Evolutionary conservation across 2,329 filamentous ascomycete genomes (phyloP).

Genomic region (Aschersonia sp.): DNA sequence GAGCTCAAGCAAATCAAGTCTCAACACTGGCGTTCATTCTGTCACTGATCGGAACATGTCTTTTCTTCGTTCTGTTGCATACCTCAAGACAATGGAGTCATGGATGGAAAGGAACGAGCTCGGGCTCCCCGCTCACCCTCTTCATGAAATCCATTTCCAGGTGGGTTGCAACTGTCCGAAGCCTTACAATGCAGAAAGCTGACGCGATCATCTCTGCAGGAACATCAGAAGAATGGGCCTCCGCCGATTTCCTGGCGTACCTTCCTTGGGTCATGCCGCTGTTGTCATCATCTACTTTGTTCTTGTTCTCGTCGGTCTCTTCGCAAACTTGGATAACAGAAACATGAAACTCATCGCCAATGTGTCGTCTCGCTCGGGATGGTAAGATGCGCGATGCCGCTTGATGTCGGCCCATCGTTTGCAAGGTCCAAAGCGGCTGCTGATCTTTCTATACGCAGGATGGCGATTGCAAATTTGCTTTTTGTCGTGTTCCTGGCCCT

Average conservation of each 20-base stretch:
- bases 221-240: constrained; percentile 13
- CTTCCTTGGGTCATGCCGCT: constrained; percentile 18
- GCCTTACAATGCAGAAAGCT: constrained; percentile 8
- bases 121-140: background rate
- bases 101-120: background rate
- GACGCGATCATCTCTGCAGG: constrained; percentile 7
- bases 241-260: constrained; percentile 11
- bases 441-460: constrained; percentile 12
- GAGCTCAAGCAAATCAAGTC: constrained; percentile 2
- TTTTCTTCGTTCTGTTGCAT: constrained; percentile 4
- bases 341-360: constrained; percentile 16
- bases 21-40: constrained; percentile 4
- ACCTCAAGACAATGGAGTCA: constrained; percentile 1
- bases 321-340: constrained; percentile 18
- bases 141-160: background rate
- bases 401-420: background rate
- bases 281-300: constrained; percentile 15
- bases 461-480: constrained; percentile 28
- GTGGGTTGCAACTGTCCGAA: background rate
- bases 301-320: constrained; percentile 18
- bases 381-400: constrained; percentile 12
- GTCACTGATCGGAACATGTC: constrained; percentile 1
- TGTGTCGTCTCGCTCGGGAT: constrained; percentile 22
- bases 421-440: background rate
- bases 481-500: constrained; percentile 39